phyloP scores from a whole-genome alignment of 768 basidiomycete genomes.

The Mycena pura region DNA sequence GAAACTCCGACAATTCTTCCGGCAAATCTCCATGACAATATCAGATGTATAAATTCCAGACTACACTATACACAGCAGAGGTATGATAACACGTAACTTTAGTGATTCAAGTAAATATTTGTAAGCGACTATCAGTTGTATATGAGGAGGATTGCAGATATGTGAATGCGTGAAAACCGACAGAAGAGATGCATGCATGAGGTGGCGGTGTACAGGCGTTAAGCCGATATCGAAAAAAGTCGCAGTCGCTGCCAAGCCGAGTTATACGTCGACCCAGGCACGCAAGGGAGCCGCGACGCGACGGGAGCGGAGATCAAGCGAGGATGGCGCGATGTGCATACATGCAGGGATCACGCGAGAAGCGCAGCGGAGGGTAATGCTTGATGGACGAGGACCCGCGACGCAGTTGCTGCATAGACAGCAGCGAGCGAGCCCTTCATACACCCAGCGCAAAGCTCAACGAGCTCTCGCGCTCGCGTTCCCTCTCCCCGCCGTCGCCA shows the following conservation, averaged over 20 bases:
- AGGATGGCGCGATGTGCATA: conserved; percentile 1
- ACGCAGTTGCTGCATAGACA: neutral
- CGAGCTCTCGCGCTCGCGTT: conserved; percentile 25
- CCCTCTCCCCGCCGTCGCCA: conserved; percentile 14
- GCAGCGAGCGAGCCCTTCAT: neutral
- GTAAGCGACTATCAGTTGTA: conserved; percentile 4
- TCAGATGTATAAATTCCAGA: conserved; percentile 17
- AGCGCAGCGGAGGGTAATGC: neutral
- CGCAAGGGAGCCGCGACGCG: neutral
- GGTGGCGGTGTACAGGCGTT: conserved; percentile 10
- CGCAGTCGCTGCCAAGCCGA: neutral
- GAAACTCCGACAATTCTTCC: neutral
- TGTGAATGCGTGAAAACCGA: conserved; percentile 6
- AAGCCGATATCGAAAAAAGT: conserved; percentile 8
- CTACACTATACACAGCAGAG: conserved; percentile 21
- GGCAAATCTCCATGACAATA: neutral
- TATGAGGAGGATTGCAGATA: conserved; percentile 7
- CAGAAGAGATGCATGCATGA: neutral
- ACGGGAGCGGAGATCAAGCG: conserved; percentile 14
- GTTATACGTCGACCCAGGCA: conserved; percentile 14
- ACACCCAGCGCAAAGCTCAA: conserved; percentile 27
- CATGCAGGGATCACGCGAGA: neutral
- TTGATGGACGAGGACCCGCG: neutral
- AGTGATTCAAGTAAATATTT: conserved; percentile 15
- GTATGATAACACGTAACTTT: conserved; percentile 24